Evolutionary conservation across 306 rosid species (phyloP).

Genomic region (Castanospermum australe): DNA sequence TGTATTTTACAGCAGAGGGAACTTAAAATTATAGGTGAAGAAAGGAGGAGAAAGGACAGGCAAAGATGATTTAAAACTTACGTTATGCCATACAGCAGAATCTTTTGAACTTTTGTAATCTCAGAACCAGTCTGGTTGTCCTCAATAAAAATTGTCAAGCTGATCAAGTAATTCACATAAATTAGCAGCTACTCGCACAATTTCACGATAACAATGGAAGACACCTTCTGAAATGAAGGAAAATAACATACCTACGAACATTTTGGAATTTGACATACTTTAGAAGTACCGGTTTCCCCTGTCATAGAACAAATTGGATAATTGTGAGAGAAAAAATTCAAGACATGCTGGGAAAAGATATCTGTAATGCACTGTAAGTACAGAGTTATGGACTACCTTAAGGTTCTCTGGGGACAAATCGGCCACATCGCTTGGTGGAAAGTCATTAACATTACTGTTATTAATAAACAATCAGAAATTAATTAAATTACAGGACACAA

Average conservation of each 20-base stretch:
- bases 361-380: not conserved
- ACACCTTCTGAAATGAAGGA: not conserved
- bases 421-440: constrained; percentile 75
- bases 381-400: constrained; percentile 42
- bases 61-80: constrained; percentile 43
- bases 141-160: constrained; percentile 91
- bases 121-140: constrained; percentile 87
- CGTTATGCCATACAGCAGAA: constrained; percentile 83
- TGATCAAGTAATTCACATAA: constrained; percentile 41
- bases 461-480: constrained; percentile 34
- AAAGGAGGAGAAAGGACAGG: not conserved
- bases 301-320: constrained; percentile 25
- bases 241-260: constrained; percentile 76
- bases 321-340: not conserved
- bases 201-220: constrained; percentile 2
- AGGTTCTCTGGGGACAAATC: constrained; percentile 70
- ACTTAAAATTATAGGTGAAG: not conserved
- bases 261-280: constrained; percentile 97
- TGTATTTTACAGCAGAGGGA: not conserved
- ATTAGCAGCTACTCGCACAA: constrained; percentile 10
- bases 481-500: constrained; percentile 4
- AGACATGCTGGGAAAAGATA: not conserved
- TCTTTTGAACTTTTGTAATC: constrained; percentile 81
- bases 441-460: constrained; percentile 88
- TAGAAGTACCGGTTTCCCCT: constrained; percentile 80